These are phyloP conservation scores for Striga asiatica DNA, from an alignment of 257 asterid genomes.

Conservation along the genomic window DNA sequence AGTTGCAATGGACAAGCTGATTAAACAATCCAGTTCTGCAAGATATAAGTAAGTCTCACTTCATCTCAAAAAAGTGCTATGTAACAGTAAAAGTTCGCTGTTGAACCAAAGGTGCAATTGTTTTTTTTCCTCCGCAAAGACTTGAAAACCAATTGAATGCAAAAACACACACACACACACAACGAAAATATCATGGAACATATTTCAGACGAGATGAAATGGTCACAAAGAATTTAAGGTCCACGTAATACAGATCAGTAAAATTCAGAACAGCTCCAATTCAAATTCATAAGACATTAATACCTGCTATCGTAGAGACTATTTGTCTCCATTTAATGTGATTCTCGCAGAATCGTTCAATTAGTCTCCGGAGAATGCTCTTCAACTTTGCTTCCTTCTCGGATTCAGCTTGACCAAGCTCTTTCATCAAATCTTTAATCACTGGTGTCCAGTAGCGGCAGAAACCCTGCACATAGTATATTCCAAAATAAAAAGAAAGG, in stretches of 20 bases:
- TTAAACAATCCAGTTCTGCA: slow-evolving; percentile 92
- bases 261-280: neutral
- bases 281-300: slow-evolving; percentile 13
- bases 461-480: slow-evolving; percentile 55
- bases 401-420: slow-evolving; percentile 77
- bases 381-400: slow-evolving; percentile 81
- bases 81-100: neutral
- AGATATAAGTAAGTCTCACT: slow-evolving; percentile 16
- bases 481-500: neutral
- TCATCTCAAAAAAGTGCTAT: slow-evolving; percentile 16
- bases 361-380: slow-evolving; percentile 74
- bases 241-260: too few species aligned
- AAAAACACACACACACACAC: neutral
- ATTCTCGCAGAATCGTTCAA: slow-evolving; percentile 60
- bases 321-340: slow-evolving; percentile 79
- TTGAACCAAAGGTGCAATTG: neutral
- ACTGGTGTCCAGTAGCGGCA: slow-evolving; percentile 83
- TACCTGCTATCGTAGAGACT: slow-evolving; percentile 79
- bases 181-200: slow-evolving; percentile 7
- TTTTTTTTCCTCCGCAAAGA: neutral
- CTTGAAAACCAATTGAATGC: neutral
- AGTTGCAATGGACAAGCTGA: slow-evolving; percentile 82
- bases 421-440: slow-evolving; percentile 47
- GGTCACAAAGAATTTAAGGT: too few species aligned
- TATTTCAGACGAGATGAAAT: slow-evolving; percentile 2